Conservation (phyloP, 139 green algal species). For the Mesotaenium endlicherianum region DNA sequence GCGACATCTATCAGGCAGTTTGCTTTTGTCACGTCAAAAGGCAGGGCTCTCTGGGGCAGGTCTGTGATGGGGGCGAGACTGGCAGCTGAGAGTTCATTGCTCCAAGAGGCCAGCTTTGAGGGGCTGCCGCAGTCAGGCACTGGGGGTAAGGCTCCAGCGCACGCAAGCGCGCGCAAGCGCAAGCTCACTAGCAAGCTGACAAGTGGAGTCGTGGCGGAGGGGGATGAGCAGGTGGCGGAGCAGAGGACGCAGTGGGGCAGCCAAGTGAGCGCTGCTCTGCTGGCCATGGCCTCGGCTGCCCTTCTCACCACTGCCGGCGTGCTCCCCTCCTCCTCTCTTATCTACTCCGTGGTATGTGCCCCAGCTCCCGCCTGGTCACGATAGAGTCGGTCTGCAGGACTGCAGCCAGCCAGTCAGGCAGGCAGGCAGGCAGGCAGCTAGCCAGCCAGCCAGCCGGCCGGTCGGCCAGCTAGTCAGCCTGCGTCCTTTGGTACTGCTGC, state of each 20-base stretch:
- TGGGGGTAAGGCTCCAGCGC: too few relatives aligned
- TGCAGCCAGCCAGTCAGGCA: background rate
- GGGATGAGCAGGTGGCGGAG: background rate
- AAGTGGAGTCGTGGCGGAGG: too few relatives aligned
- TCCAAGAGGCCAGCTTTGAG: too few relatives aligned
- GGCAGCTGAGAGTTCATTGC: too few relatives aligned
- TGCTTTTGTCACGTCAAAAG: too few relatives aligned
- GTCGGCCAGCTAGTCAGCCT: background rate
- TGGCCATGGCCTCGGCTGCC: background rate
- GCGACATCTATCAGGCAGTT: too few relatives aligned
- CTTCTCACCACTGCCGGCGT: background rate
- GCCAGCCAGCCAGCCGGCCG: background rate
- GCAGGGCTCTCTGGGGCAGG: too few relatives aligned
- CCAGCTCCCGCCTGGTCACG: background rate
- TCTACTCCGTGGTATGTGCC: background rate
- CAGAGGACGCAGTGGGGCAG: background rate
- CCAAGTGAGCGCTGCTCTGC: background rate
- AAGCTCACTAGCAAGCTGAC: too few relatives aligned
- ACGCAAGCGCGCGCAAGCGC: too few relatives aligned
- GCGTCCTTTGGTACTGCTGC: too few relatives aligned
- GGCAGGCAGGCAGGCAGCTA: background rate
- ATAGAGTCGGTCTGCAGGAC: background rate
- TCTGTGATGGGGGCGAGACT: too few relatives aligned
- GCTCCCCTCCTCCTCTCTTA: background rate
- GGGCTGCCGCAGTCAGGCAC: too few relatives aligned